Base-by-base conservation (phyloP, 306 rosid genomes). In the Corylus avellana region DNA sequence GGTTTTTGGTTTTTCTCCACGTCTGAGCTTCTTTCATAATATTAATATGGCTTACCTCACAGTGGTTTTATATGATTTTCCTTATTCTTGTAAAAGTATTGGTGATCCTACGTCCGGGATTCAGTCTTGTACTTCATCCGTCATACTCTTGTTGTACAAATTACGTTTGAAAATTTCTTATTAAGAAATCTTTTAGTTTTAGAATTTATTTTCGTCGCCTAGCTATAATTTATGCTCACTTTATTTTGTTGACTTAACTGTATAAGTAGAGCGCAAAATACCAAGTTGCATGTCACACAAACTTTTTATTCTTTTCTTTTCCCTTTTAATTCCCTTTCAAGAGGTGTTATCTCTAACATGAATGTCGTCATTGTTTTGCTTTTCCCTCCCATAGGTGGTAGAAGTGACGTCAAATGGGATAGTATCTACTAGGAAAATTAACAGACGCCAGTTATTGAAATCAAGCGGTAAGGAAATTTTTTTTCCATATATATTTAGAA, bases 391-490 rank as follows among this genome's bases (percentile, higher is more conserved):
- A 77, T 70, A 96, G 99, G 98, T 96, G 79, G 86, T 89, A 67
- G 99, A 91, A 88, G 99, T 96, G 86, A 96, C 80, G 78, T 77
- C 91, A 27, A 79, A 93, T 75, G 98, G 98, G 61, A 71, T 81
- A 4, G 81, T 90, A 47, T 88, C 93, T 48, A 87, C 92, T 46
- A 86, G 92, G 80, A 96, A 93, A 89, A 92, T 96, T 75, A 96
- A 88, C 86, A 87, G 99, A 82, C 97, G 96, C 79, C 98, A 93
- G 20, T 84, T 96, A 17, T 66, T 96, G 88, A 96, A 96, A 85
- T 90, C 88, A 55, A 91, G 99, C 85, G 99, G 99, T 96, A 76
- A 73, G 94, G 80, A 8, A 69, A 70, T 81, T 54, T 48, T 73
- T 48, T 77, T 39, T 39, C 44, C 7, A 4, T 29, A 4, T 4